Percentiles rank a stretch among this genome's conserved stretches.
Conservation (phyloP, 2,329 filamentous ascomycete species). For the Fusarium pseudoanthophilum region DNA sequence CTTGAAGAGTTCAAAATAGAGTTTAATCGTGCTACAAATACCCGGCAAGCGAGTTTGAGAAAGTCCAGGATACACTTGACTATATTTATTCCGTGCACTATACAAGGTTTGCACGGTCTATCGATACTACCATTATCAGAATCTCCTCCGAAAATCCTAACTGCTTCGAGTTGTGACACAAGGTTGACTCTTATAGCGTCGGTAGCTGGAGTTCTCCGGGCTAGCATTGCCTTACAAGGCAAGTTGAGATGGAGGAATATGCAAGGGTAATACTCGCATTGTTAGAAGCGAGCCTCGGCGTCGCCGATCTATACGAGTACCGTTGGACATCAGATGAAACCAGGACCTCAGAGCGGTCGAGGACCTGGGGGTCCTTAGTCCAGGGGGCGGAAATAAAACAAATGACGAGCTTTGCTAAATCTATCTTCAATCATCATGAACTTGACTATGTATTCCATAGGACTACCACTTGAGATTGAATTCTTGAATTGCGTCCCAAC, state of each 20-base stretch:
- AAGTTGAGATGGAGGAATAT: not conserved
- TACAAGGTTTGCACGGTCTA: conserved; percentile 5
- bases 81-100: conserved; percentile 1
- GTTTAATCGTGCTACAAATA: conserved; percentile 23
- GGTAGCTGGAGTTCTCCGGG: not conserved
- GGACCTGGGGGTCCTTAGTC: not conserved
- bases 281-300: not conserved
- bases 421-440: not conserved
- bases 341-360: not conserved
- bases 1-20: conserved; percentile 17
- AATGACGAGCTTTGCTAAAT: no score
- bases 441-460: not conserved
- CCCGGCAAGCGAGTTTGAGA: conserved; percentile 30
- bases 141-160: conserved; percentile 3
- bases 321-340: not conserved
- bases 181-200: not conserved
- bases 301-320: not conserved
- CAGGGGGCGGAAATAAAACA: not conserved
- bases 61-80: not conserved
- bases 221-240: not conserved
- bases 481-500: not conserved
- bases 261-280: not conserved
- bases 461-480: not conserved
- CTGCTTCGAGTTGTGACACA: not conserved
- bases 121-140: not conserved